These are phyloP conservation scores for Gnomoniopsis sp. DNA, from an alignment of 2,329 filamentous ascomycete species.

Conservation along the genomic window DNA sequence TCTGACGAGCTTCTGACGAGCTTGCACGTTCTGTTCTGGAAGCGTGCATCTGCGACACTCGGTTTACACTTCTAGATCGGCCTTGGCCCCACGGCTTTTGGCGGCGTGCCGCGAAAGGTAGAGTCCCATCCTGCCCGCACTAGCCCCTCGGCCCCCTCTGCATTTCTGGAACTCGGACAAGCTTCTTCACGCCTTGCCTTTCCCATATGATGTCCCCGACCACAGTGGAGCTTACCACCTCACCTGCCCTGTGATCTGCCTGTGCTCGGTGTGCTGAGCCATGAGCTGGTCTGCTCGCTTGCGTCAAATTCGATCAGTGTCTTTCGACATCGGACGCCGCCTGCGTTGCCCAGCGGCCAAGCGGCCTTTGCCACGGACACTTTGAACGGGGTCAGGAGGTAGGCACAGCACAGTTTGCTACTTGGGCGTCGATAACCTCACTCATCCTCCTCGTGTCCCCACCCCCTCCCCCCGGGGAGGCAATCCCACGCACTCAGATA, in stretches of 20 bases:
- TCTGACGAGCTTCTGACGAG: neutral
- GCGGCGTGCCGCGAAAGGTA: conserved; percentile 16
- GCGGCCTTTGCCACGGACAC: neutral
- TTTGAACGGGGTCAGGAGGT: neutral
- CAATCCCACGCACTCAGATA: neutral
- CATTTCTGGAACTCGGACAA: neutral
- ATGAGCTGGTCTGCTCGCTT: neutral
- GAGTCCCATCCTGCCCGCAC: conserved; percentile 6
- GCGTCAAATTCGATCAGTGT: neutral
- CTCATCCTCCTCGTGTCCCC: conserved; percentile 7
- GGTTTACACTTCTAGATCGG: conserved; percentile 9
- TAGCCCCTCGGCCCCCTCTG: neutral
- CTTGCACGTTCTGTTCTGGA: conserved; percentile 15
- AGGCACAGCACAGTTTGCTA: neutral
- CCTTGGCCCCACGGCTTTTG: conserved; percentile 10
- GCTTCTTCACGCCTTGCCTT: neutral
- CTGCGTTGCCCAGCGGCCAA: neutral
- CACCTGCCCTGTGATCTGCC: neutral
- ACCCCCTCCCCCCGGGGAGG: neutral
- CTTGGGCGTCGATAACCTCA: neutral
- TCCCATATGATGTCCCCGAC: neutral
- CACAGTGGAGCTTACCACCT: neutral
- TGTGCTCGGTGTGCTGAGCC: neutral
- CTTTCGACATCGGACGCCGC: neutral
- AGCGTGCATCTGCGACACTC: neutral